Evolutionary conservation across 306 rosid genomes (phyloP), one percentile per base, ranked within the genome.

Genomic region (Trifolium pratense): DNA sequence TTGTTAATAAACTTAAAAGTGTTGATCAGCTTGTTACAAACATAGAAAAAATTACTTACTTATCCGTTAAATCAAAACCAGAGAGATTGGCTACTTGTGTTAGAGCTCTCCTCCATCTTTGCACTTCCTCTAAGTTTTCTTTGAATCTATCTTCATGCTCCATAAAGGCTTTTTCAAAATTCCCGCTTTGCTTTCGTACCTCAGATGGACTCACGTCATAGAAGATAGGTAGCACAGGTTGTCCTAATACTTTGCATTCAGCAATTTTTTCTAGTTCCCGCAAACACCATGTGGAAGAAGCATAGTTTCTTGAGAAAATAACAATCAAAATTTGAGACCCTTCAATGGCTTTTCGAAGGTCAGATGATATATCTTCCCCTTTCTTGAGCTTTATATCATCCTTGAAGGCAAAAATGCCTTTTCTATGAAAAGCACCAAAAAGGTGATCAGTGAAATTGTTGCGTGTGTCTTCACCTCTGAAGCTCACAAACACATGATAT

Each of bases 401-500:
- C 4, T 9, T 48, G 55, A 48, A 48, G 55, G 21, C 17, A 48
- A 48, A 0, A 16, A 48, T 48, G 17, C 55, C 21, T 2, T 48
- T n/a, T n/a, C 1, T 6, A n/a, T 48, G 21, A 16, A 48, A 16
- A n/a, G 55, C 21, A 0, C 55, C 55, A 48, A 48, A 48, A 17
- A 48, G 10, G 4, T 48, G 21, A 48, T 48, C 21, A 1, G 55
- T 16, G 55, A 48, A 48, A 16, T 48, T 48, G 10, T 48, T 48
- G 55, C 55, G 55, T 0, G 55, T 48, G 21, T 48, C 55, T 48
- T 48, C 55, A 5, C 55, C 21, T 6, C 55, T n/a, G 11, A 48
- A 48, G 55, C 79, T 79, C 23, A 79, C 58, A 66, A 72, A 79
- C 17, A 78, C 82, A 64, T 78, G 73, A 55, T 46, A 70, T 17